Conservation (phyloP, 2,329 filamentous ascomycete genomes). For the Hyphodiscus sp. region DNA sequence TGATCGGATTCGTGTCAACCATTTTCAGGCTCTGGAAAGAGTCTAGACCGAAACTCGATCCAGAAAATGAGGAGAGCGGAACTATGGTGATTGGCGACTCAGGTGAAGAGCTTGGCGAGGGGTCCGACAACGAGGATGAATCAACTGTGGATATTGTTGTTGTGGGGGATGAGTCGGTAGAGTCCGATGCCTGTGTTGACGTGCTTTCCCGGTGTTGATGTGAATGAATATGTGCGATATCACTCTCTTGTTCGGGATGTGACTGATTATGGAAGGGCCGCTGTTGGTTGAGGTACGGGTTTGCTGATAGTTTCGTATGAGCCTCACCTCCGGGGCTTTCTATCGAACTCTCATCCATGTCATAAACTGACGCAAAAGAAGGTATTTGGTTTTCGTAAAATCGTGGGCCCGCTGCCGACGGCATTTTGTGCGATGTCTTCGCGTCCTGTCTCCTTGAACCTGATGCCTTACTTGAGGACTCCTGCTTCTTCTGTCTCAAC, state of each 20-base stretch:
- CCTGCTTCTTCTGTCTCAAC: background rate
- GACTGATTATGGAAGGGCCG: constrained; percentile 3
- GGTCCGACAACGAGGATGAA: constrained; percentile 82
- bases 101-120: constrained; percentile 85
- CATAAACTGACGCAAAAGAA: constrained; percentile 71
- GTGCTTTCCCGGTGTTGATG: constrained; percentile 72
- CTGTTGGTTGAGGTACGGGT: constrained; percentile 12
- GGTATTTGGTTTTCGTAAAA: constrained; percentile 66
- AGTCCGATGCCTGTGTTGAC: constrained; percentile 74
- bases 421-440: constrained; percentile 40
- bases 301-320: constrained; percentile 18
- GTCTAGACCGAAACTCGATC: constrained; percentile 44
- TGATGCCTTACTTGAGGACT: constrained; percentile 11
- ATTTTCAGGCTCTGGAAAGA: constrained; percentile 32
- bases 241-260: constrained; percentile 6
- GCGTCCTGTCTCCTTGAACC: constrained; percentile 11
- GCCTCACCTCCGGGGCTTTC: constrained; percentile 18
- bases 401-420: constrained; percentile 53
- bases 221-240: constrained; percentile 22
- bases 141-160: constrained; percentile 91
- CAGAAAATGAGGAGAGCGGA: constrained; percentile 62
- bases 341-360: constrained; percentile 43
- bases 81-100: constrained; percentile 77
- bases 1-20: constrained; percentile 32
- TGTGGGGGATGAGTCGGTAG: constrained; percentile 89